These are phyloP conservation scores for Hebeloma cylindrosporum DNA, from an alignment of 768 basidiomycete species.

Conservation along the genomic window DNA sequence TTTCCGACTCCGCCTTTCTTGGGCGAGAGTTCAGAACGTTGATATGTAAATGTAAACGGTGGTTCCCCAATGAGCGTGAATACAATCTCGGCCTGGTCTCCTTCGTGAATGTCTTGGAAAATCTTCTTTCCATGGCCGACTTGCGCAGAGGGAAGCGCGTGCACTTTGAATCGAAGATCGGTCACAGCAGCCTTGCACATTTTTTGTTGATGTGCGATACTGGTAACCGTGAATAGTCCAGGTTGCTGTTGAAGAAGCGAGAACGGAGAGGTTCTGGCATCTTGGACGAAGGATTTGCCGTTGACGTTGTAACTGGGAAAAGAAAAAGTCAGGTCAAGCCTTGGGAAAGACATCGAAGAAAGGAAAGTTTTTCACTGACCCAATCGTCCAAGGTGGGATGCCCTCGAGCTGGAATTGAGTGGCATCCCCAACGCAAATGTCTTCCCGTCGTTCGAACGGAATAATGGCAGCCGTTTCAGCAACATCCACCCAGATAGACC, in stretches of 20 bases:
- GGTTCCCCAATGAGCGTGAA: slow-evolving; percentile 90
- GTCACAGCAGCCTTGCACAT: slow-evolving; percentile 83
- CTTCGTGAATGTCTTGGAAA: slow-evolving; percentile 88
- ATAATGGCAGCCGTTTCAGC: slow-evolving; percentile 94
- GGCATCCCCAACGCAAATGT: slow-evolving; percentile 89
- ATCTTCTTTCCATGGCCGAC: slow-evolving; percentile 83
- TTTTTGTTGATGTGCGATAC: slow-evolving; percentile 91
- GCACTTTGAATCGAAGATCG: slow-evolving; percentile 72
- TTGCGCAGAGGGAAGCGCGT: slow-evolving; percentile 83
- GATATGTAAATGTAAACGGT: slow-evolving; percentile 96
- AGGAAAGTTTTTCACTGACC: slow-evolving; percentile 42
- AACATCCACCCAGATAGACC: slow-evolving; percentile 86
- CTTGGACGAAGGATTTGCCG: slow-evolving; percentile 69
- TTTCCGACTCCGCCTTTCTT: slow-evolving; percentile 74
- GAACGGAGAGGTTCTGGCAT: slow-evolving; percentile 80
- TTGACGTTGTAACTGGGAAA: slow-evolving; percentile 78
- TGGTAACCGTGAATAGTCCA: slow-evolving; percentile 83
- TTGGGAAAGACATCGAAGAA: slow-evolving; percentile 12
- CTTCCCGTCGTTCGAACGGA: slow-evolving; percentile 72
- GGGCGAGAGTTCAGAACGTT: slow-evolving; percentile 69
- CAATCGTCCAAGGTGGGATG: slow-evolving; percentile 88
- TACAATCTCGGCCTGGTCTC: slow-evolving; percentile 90
- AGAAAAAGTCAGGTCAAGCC: background rate
- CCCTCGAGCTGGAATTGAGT: slow-evolving; percentile 94
- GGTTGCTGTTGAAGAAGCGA: slow-evolving; percentile 78